Evolutionary conservation across 495 filamentous ascomycete species (phyloP).

Genomic region (Stereocaulon alpinum): DNA sequence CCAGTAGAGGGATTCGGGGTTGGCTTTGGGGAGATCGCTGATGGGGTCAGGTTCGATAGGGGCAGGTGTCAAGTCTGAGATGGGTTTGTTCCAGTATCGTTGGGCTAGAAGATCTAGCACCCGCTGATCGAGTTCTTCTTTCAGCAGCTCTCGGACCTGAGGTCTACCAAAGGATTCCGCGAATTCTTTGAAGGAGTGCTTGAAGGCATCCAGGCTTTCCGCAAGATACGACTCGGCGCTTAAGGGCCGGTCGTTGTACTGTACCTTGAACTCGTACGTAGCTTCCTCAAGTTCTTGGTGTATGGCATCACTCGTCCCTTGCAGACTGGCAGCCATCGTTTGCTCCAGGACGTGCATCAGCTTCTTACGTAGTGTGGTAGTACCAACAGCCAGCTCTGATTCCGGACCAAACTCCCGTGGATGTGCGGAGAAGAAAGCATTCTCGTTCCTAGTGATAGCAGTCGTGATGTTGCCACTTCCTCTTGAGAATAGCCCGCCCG

Average conservation of each 20-base stretch:
- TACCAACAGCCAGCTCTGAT: constrained; percentile 64
- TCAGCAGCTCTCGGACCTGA: constrained; percentile 80
- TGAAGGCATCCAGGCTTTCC: constrained; percentile 89
- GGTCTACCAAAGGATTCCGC: constrained; percentile 79
- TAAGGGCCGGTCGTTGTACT: constrained; percentile 93
- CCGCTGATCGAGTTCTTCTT: constrained; percentile 85
- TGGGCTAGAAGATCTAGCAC: constrained; percentile 93
- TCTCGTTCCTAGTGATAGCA: constrained; percentile 80
- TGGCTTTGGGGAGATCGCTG: constrained; percentile 66
- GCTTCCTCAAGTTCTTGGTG: constrained; percentile 93
- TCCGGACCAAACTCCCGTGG: constrained; percentile 67
- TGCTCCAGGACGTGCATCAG: constrained; percentile 95
- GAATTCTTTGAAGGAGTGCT: constrained; percentile 93
- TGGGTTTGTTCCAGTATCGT: constrained; percentile 95
- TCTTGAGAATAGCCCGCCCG: constrained; percentile 69
- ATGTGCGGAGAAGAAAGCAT: constrained; percentile 76
- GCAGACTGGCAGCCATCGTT: constrained; percentile 86
- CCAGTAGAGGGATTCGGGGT: constrained; percentile 80
- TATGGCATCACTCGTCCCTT: constrained; percentile 81
- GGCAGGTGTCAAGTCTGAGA: constrained; percentile 57
- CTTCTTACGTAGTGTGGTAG: constrained; percentile 79
- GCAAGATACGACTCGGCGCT: constrained; percentile 94
- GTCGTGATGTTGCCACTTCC: constrained; percentile 72
- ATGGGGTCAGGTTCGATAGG: constrained; percentile 61
- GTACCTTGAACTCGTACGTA: constrained; percentile 98